Conservation (phyloP, 1,284 basidiomycete genomes). For the Fistulinella cinereoalba region DNA sequence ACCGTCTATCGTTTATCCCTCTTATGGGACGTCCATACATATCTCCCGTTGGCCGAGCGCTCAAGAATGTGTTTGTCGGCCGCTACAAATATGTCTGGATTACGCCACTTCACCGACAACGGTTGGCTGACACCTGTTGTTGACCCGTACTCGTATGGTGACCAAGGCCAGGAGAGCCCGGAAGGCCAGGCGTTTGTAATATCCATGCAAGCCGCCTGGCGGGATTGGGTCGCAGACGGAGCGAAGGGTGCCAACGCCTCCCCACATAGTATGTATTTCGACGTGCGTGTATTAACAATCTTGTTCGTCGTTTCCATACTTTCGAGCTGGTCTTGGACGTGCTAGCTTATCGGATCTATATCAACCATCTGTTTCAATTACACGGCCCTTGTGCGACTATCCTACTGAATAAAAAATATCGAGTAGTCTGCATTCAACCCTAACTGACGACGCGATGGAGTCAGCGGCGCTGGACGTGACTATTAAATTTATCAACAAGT, state of each 20-base stretch:
- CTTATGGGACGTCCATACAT: constrained; percentile 46
- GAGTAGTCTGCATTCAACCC: too few species aligned
- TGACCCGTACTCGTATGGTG: constrained; percentile 56
- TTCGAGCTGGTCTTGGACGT: too few species aligned
- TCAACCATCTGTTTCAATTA: too few species aligned
- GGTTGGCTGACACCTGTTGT: constrained; percentile 72
- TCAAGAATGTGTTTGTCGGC: constrained; percentile 51
- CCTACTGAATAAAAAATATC: too few species aligned
- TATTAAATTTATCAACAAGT: too few species aligned
- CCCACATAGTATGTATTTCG: background rate
- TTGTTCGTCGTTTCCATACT: background rate
- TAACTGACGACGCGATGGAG: too few species aligned
- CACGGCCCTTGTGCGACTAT: too few species aligned
- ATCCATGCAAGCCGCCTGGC: constrained; percentile 67
- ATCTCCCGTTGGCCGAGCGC: constrained; percentile 58
- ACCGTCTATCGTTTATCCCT: constrained; percentile 71
- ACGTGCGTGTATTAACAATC: background rate
- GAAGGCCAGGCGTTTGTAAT: constrained; percentile 72
- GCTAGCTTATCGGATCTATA: too few species aligned
- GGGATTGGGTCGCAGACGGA: constrained; percentile 62
- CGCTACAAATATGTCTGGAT: constrained; percentile 6
- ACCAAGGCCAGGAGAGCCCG: constrained; percentile 49
- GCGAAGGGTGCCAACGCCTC: constrained; percentile 42
- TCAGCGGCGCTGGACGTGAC: too few species aligned
- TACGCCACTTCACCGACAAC: constrained; percentile 44